Conservation (phyloP, 2,329 filamentous ascomycete species). For the Fusarium kyushuense region DNA sequence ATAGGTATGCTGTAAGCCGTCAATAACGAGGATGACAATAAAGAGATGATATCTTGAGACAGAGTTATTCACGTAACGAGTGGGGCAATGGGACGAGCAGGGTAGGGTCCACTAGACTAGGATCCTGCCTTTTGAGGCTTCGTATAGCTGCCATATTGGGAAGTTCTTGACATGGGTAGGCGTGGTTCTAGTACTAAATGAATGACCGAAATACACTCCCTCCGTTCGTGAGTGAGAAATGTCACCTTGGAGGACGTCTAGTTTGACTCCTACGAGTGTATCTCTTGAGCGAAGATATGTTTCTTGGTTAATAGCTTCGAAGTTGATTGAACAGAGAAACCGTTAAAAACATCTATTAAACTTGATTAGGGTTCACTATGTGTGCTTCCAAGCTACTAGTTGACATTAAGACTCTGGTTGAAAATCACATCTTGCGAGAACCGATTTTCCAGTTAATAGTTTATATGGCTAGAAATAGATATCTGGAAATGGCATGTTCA, state of each 20-base stretch:
- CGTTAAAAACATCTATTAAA: neutral
- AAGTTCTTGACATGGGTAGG: slow-evolving; percentile 2
- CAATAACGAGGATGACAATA: neutral
- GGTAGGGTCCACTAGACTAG: neutral
- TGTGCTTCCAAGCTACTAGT: neutral
- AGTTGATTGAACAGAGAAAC: neutral
- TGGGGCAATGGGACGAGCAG: neutral
- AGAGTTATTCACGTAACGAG: slow-evolving; percentile 6
- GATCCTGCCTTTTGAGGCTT: neutral
- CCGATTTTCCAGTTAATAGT: neutral
- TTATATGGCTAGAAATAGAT: neutral
- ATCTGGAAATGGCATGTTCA: neutral
- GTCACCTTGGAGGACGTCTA: neutral
- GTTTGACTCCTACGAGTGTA: neutral
- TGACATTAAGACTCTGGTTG: neutral
- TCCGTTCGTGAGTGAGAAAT: neutral
- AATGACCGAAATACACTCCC: neutral
- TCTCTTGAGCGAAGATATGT: neutral
- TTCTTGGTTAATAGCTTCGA: neutral
- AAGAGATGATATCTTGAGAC: neutral
- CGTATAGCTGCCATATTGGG: neutral
- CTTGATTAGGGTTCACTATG: neutral
- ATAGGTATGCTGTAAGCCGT: neutral
- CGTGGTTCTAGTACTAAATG: neutral
- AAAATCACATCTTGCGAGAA: neutral